Base-by-base conservation (phyloP, 2,329 filamentous ascomycete species). In the Monosporascus cannonballus region DNA sequence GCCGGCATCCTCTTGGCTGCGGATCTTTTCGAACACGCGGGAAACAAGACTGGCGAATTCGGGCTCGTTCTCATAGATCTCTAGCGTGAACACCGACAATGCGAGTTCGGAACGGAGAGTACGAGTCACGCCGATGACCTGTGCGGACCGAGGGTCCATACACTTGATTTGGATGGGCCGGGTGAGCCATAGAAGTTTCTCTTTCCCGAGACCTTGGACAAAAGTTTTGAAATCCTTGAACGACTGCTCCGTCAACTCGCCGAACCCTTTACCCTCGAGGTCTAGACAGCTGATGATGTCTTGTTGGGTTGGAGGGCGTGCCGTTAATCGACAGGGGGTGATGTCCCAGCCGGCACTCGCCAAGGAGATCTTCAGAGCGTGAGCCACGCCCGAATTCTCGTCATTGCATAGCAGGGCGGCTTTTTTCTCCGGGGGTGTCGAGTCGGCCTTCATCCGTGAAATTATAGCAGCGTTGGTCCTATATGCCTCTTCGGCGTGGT, bases 181-280 rank as follows among this genome's bases (percentile, higher is more conserved):
- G 1, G 69, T 68, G 6, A 71, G 53, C 69, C 69, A 71, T 5
- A 71, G 57, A 37, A 69, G 42, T 5, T 53, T 54, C 1, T 59
- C 54, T 49, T 54, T 53, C 37, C 20, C 54, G 27, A 52, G 42
- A 1, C 45, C 50, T n/a, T 47, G 48, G 3, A 54, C 50, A 15
- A 61, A 57, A 6, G 48, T 24, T 42, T 65, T 57, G 37, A 55
- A 50, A 30, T 27, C 41, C 17, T 27, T 34, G 30, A 66, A 65
- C 1, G 51, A 44, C 1, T 53, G 34, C 1, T 53, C 46, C 2
- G 55, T 59, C 18, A 65, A 49, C 45, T 65, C 53, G 8, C 61
- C 52, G 38, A 69, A 63, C 51, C 65, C 65, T 6, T 64, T 60
- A 7, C 51, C 51, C 22, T 64, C 57, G 5, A 58, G 55, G 41